Evolutionary conservation across 805 yeast genomes (phyloP), one percentile per base, ranked within the genome.

Genomic region (Candida easanensis): DNA sequence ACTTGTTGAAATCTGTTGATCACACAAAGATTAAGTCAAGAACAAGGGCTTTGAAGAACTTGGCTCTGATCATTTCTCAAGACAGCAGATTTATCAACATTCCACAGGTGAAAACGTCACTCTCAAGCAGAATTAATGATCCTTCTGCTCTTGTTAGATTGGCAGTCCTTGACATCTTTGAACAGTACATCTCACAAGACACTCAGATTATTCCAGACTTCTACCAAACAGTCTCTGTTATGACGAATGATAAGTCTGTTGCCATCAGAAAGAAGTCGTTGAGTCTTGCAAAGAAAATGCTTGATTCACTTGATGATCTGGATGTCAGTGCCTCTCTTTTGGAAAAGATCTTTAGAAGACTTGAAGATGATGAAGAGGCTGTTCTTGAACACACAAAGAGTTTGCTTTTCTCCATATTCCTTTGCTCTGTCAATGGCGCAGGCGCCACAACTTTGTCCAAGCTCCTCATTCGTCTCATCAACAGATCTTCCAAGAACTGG

Each of bases 81-180:
- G 84, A 84, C 38, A 71, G 80, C 1, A 45, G 64, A 0, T 63
- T 88, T 18, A 60, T 86, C 34, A 57, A 69, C 1, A 64, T 74
- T 2, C 72, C 79, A 1, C 63, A 64, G 9, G 73, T 88, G 6
- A 80, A 73, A 49, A 63, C 63, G 2, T 70, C 84, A 0, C 66
- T 88, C 3, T 65, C 77, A 1, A 65, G 61, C 9, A 65, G 79
- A 36, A 62, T 88, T 30, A 62, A 57, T 5, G 91, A 84, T 48
- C 56, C 73, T 0, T 84, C 88, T 2, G 79, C 95, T 0, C 73
- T 82, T 31, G 91, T 88, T 0, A 72, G 88, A 45, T 89, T 84
- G 53, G 87, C 95, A 0, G 82, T 82, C 2, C 64, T 88, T 22
- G 93, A 86, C 33, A 68, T 88, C 31, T 62, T 88, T 20, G 71